These are phyloP conservation scores for Podosphaera leucotricha DNA, from an alignment of 2,329 filamentous ascomycete species.

Conservation along the genomic window DNA sequence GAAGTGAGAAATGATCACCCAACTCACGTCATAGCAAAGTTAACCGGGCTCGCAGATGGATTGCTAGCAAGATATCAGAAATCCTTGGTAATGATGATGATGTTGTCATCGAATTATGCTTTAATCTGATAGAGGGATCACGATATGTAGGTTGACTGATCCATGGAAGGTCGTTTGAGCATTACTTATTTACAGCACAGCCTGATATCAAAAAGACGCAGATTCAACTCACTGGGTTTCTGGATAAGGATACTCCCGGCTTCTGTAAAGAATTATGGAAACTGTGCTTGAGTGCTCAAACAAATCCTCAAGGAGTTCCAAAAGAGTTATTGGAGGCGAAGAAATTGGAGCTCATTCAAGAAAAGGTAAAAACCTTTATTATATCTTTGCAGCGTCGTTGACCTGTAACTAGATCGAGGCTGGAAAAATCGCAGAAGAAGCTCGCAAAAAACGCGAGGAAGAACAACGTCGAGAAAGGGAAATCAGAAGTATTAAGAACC, in stretches of 20 bases:
- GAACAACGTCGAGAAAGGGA: conserved; percentile 50
- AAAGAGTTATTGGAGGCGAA: conserved; percentile 91
- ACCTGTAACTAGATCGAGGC: conserved; percentile 44
- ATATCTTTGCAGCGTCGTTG: neutral
- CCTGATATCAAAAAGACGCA: conserved; percentile 91
- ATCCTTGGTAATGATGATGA: conserved; percentile 89
- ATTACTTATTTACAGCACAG: conserved; percentile 23
- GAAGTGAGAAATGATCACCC: conserved; percentile 36
- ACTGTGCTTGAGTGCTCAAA: conserved; percentile 71
- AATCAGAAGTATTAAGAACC: conserved; percentile 40
- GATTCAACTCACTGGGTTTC: conserved; percentile 81
- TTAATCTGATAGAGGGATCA: conserved; percentile 44
- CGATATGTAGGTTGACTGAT: conserved; percentile 38
- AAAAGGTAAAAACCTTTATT: conserved; percentile 43
- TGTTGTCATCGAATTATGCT: conserved; percentile 72
- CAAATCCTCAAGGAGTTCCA: conserved; percentile 70
- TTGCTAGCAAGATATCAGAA: conserved; percentile 63
- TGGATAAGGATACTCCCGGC: conserved; percentile 68
- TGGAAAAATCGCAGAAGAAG: conserved; percentile 57
- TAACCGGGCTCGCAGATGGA: conserved; percentile 44
- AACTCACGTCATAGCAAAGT: conserved; percentile 2
- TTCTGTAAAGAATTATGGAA: conserved; percentile 95
- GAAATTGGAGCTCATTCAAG: conserved; percentile 81
- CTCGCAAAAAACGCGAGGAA: conserved; percentile 45
- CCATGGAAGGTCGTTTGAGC: conserved; percentile 2